These are phyloP conservation scores for Metschnikowia lachancei DNA, from an alignment of 805 yeast species.

Conservation along the genomic window DNA sequence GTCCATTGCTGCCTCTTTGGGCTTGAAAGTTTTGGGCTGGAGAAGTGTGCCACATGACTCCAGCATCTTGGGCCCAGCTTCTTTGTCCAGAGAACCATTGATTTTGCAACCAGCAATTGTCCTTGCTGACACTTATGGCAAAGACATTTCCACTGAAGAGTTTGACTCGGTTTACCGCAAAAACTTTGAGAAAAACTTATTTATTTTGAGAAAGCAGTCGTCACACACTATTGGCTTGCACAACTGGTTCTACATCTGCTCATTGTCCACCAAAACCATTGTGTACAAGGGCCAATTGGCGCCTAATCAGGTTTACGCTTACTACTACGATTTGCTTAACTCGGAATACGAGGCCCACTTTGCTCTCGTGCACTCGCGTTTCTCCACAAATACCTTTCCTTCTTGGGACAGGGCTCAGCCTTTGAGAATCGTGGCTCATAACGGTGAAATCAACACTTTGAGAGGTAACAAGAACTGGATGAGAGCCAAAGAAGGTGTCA, in stretches of 20 bases:
- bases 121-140: slow-evolving; percentile 37
- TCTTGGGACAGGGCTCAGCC: slow-evolving; percentile 99
- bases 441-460: slow-evolving; percentile 96
- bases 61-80: slow-evolving; percentile 92
- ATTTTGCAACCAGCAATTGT: slow-evolving; percentile 93
- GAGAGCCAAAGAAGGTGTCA: slow-evolving; percentile 97
- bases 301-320: slow-evolving; percentile 92
- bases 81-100: slow-evolving; percentile 86
- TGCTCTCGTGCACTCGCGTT: slow-evolving; percentile 94
- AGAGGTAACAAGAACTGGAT: slow-evolving; percentile 99
- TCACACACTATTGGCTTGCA: slow-evolving; percentile 89
- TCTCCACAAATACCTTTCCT: slow-evolving; percentile 97
- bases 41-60: slow-evolving; percentile 93
- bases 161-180: slow-evolving; percentile 56
- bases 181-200: slow-evolving; percentile 78
- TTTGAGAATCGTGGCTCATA: slow-evolving; percentile 94
- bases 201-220: slow-evolving; percentile 82
- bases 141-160: slow-evolving; percentile 46
- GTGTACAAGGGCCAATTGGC: slow-evolving; percentile 98
- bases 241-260: slow-evolving; percentile 97
- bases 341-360: slow-evolving; percentile 93
- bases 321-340: slow-evolving; percentile 88
- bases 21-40: slow-evolving; percentile 88
- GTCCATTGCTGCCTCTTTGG: slow-evolving; percentile 70
- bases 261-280: slow-evolving; percentile 81